These are phyloP conservation scores for Apiosordaria backusii DNA, from an alignment of 495 filamentous ascomycete species.

Conservation along the genomic window DNA sequence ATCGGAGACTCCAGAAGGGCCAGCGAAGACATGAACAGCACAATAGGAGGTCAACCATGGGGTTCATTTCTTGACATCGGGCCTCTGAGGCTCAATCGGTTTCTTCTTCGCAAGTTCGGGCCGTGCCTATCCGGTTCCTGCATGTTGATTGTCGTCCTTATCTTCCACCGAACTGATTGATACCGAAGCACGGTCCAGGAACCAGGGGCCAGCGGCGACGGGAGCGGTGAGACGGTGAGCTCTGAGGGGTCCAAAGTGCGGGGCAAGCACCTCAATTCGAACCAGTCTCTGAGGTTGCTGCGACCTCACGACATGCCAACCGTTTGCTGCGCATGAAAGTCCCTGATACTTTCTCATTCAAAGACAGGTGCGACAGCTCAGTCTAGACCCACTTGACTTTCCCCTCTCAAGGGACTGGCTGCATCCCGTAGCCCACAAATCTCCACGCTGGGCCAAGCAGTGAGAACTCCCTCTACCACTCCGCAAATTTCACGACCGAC, in stretches of 20 bases:
- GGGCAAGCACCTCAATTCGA: constrained; percentile 1
- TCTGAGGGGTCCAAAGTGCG: background rate
- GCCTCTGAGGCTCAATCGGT: background rate
- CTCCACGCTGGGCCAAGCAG: constrained; percentile 8
- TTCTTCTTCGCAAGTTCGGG: background rate
- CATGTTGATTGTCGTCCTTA: background rate
- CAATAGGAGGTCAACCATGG: background rate
- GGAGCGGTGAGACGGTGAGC: constrained; percentile 1
- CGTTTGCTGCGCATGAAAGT: background rate
- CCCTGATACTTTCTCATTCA: background rate
- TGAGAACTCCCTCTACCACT: constrained; percentile 1
- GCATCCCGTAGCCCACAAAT: constrained; percentile 11
- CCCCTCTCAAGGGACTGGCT: constrained; percentile 1
- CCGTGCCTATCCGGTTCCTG: background rate
- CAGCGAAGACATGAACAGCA: background rate
- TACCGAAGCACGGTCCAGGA: background rate
- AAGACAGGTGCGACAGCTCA: background rate
- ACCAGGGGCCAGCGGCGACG: background rate
- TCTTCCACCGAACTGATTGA: background rate
- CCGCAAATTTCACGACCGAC: constrained; percentile 9
- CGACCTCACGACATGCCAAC: background rate
- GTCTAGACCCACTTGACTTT: background rate
- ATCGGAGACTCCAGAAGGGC: background rate
- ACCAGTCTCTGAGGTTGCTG: background rate
- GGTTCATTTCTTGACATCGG: background rate